Conservation (phyloP, 2,329 filamentous ascomycete genomes). For the Cladophialophora psammophila region DNA sequence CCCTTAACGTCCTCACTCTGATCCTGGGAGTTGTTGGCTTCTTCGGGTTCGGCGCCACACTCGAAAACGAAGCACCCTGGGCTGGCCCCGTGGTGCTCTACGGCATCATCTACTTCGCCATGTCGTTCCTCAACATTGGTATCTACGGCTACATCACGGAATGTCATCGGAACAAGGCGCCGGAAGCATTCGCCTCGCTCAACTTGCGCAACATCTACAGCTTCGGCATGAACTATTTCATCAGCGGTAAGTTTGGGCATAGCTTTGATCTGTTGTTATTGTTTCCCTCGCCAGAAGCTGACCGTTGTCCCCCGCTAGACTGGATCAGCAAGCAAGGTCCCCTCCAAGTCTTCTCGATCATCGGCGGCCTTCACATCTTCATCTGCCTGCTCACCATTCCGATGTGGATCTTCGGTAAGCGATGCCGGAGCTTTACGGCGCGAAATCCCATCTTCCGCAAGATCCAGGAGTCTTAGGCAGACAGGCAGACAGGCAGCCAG, state of each 20-base stretch:
- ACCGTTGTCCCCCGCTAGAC: conserved; percentile 28
- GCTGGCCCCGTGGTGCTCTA: conserved; percentile 29
- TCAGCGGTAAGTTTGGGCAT: conserved; percentile 29
- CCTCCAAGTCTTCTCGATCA: conserved; percentile 46
- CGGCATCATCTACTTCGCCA: conserved; percentile 38
- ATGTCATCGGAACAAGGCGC: conserved; percentile 46
- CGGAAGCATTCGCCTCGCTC: conserved; percentile 43
- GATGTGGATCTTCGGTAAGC: conserved; percentile 40
- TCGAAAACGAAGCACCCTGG: conserved; percentile 30
- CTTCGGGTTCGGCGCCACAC: conserved; percentile 48
- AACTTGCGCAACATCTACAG: conserved; percentile 46
- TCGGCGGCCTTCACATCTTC: conserved; percentile 48
- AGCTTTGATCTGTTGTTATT: no score
- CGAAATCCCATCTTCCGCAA: conserved; percentile 27
- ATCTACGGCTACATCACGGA: conserved; percentile 48
- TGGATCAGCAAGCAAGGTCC: conserved; percentile 47
- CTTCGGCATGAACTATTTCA: conserved; percentile 47
- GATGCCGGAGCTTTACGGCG: conserved; percentile 45
- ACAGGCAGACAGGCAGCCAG: neutral
- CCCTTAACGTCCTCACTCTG: conserved; percentile 30
- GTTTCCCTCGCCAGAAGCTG: neutral
- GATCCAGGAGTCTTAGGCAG: conserved; percentile 28
- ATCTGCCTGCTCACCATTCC: conserved; percentile 40
- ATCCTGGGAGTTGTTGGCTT: conserved; percentile 42
- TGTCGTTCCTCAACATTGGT: conserved; percentile 37